These are phyloP conservation scores for Cardamine chenopodiifolia DNA, from an alignment of 345 rosid species.

Conservation along the genomic window DNA sequence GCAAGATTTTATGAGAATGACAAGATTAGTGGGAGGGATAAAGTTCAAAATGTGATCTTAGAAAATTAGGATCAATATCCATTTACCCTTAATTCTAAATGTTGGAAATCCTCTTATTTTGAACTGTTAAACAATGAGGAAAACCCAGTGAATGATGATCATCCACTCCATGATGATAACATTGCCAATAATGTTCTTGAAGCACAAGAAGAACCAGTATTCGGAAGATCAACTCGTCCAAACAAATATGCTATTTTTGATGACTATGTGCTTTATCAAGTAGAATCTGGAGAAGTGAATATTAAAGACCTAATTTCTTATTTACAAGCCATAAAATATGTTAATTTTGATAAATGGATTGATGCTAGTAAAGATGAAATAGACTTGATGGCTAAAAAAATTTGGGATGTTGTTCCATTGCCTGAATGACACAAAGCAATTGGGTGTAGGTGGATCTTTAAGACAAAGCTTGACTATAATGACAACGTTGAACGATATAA, in stretches of 20 bases:
- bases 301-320: neutral
- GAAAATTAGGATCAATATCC: neutral
- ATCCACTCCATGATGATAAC: neutral
- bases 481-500: neutral
- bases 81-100: neutral
- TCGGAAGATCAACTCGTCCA: neutral
- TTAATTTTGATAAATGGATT: slow-evolving; percentile 18
- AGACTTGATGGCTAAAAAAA: neutral
- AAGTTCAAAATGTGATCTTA: neutral
- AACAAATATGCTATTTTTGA: neutral
- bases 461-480: neutral
- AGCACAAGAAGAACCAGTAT: neutral
- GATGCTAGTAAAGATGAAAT: neutral
- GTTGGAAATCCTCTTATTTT: neutral
- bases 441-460: slow-evolving; percentile 16
- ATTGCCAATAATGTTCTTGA: neutral
- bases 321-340: slow-evolving; percentile 10
- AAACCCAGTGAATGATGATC: neutral
- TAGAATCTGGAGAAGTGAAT: neutral
- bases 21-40: slow-evolving; percentile 10
- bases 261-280: neutral
- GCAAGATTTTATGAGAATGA: neutral
- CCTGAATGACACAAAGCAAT: slow-evolving; percentile 4
- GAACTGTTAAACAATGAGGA: neutral
- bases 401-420: neutral